Conservation (phyloP, 208 protist species). For the Novymonas esmeraldas region DNA sequence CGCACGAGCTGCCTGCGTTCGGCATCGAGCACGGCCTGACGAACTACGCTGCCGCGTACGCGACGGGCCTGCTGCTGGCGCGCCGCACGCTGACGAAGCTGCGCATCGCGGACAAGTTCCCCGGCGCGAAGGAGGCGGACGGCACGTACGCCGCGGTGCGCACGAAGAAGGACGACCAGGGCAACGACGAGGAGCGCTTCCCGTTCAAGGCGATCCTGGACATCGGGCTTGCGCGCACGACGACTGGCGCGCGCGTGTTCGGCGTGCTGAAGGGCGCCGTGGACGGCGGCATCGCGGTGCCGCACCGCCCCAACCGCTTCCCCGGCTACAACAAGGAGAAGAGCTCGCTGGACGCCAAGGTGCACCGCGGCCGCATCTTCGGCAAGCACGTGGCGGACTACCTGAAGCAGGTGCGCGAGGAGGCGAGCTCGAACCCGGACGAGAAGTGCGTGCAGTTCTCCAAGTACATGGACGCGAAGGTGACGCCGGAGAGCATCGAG, state of each 20-base stretch:
- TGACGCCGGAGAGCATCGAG: conserved; percentile 94
- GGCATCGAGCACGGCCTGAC: conserved; percentile 97
- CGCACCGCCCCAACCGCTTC: conserved; percentile 97
- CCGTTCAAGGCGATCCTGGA: conserved; percentile 98
- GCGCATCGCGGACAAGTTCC: conserved; percentile 94
- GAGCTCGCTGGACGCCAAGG: conserved; percentile 91
- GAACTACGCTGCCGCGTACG: conserved; percentile 98
- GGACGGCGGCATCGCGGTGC: conserved; percentile 98
- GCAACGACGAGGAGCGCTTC: conserved; percentile 84
- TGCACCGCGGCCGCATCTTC: conserved; percentile 96
- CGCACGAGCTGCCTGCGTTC: conserved; percentile 97
- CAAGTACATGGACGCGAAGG: conserved; percentile 93
- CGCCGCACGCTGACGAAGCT: conserved; percentile 97
- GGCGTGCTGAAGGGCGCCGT: conserved; percentile 95
- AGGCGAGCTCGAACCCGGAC: conserved; percentile 85
- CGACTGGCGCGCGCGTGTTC: conserved; percentile 96
- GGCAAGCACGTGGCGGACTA: conserved; percentile 98
- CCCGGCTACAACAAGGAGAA: conserved; percentile 94
- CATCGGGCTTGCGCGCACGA: conserved; percentile 97
- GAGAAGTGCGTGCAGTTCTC: conserved; percentile 96
- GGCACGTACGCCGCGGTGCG: conserved; percentile 83
- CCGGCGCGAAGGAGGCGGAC: conserved; percentile 91
- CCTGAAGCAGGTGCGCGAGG: conserved; percentile 97
- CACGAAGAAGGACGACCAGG: conserved; percentile 81
- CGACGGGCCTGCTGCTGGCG: conserved; percentile 97